phyloP scores from a whole-genome alignment of 1,284 basidiomycete genomes.

The Ceratobasidium sp. region DNA sequence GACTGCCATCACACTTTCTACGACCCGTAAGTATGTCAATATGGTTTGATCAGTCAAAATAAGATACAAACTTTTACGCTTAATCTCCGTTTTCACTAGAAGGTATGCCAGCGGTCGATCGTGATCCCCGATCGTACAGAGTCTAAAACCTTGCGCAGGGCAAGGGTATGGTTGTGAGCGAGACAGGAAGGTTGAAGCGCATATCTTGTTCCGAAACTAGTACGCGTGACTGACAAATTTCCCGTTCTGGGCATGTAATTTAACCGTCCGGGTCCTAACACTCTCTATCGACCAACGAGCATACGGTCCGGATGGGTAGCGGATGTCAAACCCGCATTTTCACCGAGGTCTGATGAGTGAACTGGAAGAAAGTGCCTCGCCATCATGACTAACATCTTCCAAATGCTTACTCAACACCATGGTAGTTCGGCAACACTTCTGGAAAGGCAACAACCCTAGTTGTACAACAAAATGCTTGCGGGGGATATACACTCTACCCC shows the following conservation, averaged over 20 bases:
- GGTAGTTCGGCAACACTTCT: neutral
- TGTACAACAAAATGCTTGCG: neutral
- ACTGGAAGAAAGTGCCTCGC: neutral
- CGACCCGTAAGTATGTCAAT: neutral
- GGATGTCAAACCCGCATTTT: too few species aligned
- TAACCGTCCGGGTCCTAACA: too few species aligned
- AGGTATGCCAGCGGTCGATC: neutral
- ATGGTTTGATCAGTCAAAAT: neutral
- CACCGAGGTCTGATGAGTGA: neutral
- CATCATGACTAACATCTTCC: neutral
- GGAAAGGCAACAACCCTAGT: neutral
- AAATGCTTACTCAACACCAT: neutral
- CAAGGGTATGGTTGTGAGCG: neutral
- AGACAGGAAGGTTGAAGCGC: neutral
- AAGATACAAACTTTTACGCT: neutral
- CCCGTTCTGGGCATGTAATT: too few species aligned
- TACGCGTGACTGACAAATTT: too few species aligned
- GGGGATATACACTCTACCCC: neutral
- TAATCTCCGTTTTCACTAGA: neutral
- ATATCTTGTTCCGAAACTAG: too few species aligned
- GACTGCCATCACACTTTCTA: neutral
- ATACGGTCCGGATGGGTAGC: too few species aligned
- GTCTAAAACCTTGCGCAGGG: conserved; percentile 31
- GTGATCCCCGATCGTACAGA: conserved; percentile 6
- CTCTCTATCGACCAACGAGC: too few species aligned